phyloP scores from a whole-genome alignment of 257 asterid genomes.

The Gardenia jasminoides region DNA sequence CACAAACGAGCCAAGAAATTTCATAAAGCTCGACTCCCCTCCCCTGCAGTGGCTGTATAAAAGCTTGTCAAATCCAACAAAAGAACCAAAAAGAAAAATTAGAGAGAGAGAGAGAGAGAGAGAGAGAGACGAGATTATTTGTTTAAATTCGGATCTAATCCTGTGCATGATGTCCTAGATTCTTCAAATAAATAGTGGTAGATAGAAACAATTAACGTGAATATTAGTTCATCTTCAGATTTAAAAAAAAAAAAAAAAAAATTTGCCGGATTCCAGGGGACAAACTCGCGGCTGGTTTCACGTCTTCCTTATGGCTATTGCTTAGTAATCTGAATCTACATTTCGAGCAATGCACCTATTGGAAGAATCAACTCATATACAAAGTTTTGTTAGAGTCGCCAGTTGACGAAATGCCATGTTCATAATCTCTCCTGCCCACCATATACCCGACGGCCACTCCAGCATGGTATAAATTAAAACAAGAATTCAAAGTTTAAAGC shows the following conservation, averaged over 20 bases:
- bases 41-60: too few species aligned
- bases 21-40: too few species aligned
- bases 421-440: background rate
- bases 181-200: background rate
- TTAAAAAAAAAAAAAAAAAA: background rate
- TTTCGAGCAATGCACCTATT: background rate
- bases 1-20: background rate
- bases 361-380: background rate
- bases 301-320: too few species aligned
- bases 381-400: background rate
- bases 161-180: background rate
- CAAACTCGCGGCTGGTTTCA: background rate
- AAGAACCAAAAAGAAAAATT: too few species aligned
- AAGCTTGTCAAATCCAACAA: too few species aligned
- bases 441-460: background rate
- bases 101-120: too few species aligned
- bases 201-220: background rate
- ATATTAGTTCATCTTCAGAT: background rate
- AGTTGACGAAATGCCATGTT: background rate
- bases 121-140: background rate
- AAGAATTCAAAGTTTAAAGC: background rate
- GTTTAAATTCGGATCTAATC: background rate
- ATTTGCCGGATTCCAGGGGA: slow-evolving; percentile 3
- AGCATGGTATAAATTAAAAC: background rate
- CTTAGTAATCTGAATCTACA: background rate